These are phyloP conservation scores for Candida albicans DNA, from an alignment of 1,139 yeast genomes.

Conservation along the genomic window DNA sequence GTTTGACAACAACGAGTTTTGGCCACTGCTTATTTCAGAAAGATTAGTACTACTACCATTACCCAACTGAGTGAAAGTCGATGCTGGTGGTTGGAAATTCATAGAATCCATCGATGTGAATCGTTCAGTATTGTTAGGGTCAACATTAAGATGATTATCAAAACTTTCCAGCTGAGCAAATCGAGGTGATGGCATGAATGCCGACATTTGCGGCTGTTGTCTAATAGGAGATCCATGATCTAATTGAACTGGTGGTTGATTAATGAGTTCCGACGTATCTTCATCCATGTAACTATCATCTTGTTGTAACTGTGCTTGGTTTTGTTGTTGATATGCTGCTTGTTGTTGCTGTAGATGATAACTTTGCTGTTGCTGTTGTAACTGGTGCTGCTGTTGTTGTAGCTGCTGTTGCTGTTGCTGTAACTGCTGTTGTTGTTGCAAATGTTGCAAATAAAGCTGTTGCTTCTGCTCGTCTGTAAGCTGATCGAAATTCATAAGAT, in stretches of 20 bases:
- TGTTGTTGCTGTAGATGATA: slow-evolving; percentile 13
- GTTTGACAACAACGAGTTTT: slow-evolving; percentile 27
- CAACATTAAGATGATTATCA: slow-evolving; percentile 12
- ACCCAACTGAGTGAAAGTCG: slow-evolving; percentile 43
- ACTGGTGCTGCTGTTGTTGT: slow-evolving; percentile 16
- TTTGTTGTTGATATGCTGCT: slow-evolving; percentile 11
- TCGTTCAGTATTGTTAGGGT: slow-evolving; percentile 18
- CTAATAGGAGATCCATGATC: slow-evolving; percentile 20
- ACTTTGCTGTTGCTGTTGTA: slow-evolving; percentile 15
- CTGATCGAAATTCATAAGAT: slow-evolving; percentile 31
- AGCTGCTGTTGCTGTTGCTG: slow-evolving; percentile 15
- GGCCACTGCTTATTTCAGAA: slow-evolving; percentile 33
- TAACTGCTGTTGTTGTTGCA: slow-evolving; percentile 19
- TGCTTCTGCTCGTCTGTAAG: slow-evolving; percentile 37
- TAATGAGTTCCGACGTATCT: slow-evolving; percentile 28
- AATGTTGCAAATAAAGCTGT: slow-evolving; percentile 27
- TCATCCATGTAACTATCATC: slow-evolving; percentile 45
- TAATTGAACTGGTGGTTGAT: slow-evolving; percentile 17
- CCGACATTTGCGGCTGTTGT: slow-evolving; percentile 16
- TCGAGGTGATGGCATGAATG: slow-evolving; percentile 14
- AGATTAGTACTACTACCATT: slow-evolving; percentile 44
- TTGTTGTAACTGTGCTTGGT: slow-evolving; percentile 12
- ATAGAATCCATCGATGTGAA: slow-evolving; percentile 42
- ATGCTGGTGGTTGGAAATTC: slow-evolving; percentile 42
- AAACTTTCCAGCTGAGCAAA: slow-evolving; percentile 12